phyloP scores from a whole-genome alignment of 2,329 filamentous ascomycete species.

The Neonectria coccinea region DNA sequence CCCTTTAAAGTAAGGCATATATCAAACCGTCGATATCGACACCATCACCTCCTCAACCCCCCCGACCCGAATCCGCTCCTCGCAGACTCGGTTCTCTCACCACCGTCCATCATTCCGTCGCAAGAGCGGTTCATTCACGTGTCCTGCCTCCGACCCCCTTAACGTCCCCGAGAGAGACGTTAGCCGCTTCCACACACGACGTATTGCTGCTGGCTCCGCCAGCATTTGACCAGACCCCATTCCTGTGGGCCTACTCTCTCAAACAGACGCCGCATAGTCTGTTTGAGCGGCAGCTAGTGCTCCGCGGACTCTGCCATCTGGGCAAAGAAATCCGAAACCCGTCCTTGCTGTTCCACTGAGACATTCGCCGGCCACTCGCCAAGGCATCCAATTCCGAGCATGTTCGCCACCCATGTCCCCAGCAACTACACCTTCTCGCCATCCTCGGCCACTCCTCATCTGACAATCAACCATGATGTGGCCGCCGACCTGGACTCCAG shows the following conservation, averaged over 20 bases:
- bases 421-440: slow-evolving; percentile 85
- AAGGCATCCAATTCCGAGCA: slow-evolving; percentile 53
- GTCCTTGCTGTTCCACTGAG: slow-evolving; percentile 12
- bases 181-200: slow-evolving; percentile 53
- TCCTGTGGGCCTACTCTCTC: slow-evolving; percentile 98
- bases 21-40: slow-evolving; percentile 23
- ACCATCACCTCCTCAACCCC: slow-evolving; percentile 30
- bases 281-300: slow-evolving; percentile 98
- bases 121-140: slow-evolving; percentile 84
- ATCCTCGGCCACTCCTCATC: slow-evolving; percentile 84
- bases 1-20: slow-evolving; percentile 55
- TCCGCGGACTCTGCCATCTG: slow-evolving; percentile 74
- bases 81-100: slow-evolving; percentile 31
- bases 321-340: slow-evolving; percentile 45
- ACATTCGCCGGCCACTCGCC: slow-evolving; percentile 27
- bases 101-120: slow-evolving; percentile 87
- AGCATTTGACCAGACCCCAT: slow-evolving; percentile 74
- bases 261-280: slow-evolving; percentile 93
- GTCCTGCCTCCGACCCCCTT: slow-evolving; percentile 89
- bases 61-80: slow-evolving; percentile 46
- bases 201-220: slow-evolving; percentile 88
- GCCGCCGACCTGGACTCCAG: slow-evolving; percentile 91
- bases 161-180: slow-evolving; percentile 82
- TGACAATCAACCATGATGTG: slow-evolving; percentile 97
- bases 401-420: slow-evolving; percentile 86